Percentiles rank a stretch among this genome's conserved stretches.
Conservation (phyloP, 108 stramenopile species). For the Skeletonema grethae region DNA sequence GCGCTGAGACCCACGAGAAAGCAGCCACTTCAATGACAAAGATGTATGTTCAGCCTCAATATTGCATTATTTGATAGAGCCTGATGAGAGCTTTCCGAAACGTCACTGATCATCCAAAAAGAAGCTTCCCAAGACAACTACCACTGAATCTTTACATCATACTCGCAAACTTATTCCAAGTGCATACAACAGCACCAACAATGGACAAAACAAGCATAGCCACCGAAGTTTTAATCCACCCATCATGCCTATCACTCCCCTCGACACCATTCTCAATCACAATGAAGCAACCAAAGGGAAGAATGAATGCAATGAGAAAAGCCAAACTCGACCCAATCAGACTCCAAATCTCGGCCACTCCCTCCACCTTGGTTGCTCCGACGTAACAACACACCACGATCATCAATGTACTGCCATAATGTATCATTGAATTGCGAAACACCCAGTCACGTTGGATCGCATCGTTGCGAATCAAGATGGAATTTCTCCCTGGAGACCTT, state of each 20-base stretch:
- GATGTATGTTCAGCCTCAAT: too few relatives aligned
- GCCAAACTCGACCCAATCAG: constrained; percentile 75
- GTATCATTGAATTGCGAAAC: constrained; percentile 43
- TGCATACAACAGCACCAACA: constrained; percentile 39
- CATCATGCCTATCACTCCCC: constrained; percentile 13
- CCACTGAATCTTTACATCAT: not conserved
- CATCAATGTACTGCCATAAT: constrained; percentile 55
- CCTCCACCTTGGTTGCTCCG: constrained; percentile 66
- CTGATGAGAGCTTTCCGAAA: too few relatives aligned
- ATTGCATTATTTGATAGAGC: too few relatives aligned
- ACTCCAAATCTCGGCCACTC: constrained; percentile 78
- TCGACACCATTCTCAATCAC: constrained; percentile 36
- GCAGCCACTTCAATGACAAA: too few relatives aligned
- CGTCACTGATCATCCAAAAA: too few relatives aligned
- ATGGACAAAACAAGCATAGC: constrained; percentile 39
- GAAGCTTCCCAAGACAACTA: too few relatives aligned
- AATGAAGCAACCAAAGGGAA: constrained; percentile 58
- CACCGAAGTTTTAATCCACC: constrained; percentile 28
- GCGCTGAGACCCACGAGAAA: too few relatives aligned
- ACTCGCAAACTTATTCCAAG: constrained; percentile 37
- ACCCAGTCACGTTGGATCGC: constrained; percentile 37
- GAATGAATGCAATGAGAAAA: constrained; percentile 73
- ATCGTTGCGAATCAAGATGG: constrained; percentile 21
- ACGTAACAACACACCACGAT: constrained; percentile 58
- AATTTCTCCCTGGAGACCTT: constrained; percentile 4